These are phyloP conservation scores for Neospermospora avenae DNA, from an alignment of 2,329 filamentous ascomycete genomes.

Conservation along the genomic window DNA sequence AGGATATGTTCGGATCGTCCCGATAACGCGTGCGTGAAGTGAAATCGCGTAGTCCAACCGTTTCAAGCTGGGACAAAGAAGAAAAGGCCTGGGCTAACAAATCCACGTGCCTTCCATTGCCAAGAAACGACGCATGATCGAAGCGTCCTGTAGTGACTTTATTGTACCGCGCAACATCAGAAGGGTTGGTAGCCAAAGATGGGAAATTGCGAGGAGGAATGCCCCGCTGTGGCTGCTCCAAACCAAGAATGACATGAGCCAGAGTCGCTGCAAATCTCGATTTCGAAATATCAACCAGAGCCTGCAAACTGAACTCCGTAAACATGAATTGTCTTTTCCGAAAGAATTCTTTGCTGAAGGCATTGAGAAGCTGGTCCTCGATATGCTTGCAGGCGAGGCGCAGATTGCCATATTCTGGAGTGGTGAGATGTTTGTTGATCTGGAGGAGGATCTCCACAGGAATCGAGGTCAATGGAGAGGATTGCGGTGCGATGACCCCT, in stretches of 20 bases:
- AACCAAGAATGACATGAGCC: slow-evolving; percentile 49
- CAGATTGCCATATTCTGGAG: slow-evolving; percentile 51
- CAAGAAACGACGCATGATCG: slow-evolving; percentile 28
- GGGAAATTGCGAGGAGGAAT: slow-evolving; percentile 21
- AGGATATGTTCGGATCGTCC: slow-evolving; percentile 42
- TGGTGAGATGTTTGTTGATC: slow-evolving; percentile 51
- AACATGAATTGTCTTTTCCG: slow-evolving; percentile 64
- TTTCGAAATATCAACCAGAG: slow-evolving; percentile 39
- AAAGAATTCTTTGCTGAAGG: slow-evolving; percentile 62
- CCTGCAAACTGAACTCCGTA: slow-evolving; percentile 52
- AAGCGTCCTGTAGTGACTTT: not conserved
- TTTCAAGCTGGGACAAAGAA: slow-evolving; percentile 52
- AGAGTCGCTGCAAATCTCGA: slow-evolving; percentile 38
- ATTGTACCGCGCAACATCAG: not conserved
- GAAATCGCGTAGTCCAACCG: slow-evolving; percentile 58
- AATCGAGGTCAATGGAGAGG: slow-evolving; percentile 14
- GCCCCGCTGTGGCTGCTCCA: slow-evolving; percentile 36
- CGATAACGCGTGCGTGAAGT: slow-evolving; percentile 47
- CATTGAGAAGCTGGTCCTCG: slow-evolving; percentile 51
- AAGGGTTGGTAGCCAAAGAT: too few species aligned
- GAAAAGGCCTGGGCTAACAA: slow-evolving; percentile 56
- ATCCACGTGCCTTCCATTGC: slow-evolving; percentile 46
- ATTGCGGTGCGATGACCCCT: not conserved
- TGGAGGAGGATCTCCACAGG: slow-evolving; percentile 46
- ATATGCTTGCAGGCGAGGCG: slow-evolving; percentile 53